A percentile compares a stretch with the other conserved stretches of the same genome.
These are phyloP conservation scores for Penicillium sp. DNA, from an alignment of 2,329 filamentous ascomycete species.

Conservation along the genomic window DNA sequence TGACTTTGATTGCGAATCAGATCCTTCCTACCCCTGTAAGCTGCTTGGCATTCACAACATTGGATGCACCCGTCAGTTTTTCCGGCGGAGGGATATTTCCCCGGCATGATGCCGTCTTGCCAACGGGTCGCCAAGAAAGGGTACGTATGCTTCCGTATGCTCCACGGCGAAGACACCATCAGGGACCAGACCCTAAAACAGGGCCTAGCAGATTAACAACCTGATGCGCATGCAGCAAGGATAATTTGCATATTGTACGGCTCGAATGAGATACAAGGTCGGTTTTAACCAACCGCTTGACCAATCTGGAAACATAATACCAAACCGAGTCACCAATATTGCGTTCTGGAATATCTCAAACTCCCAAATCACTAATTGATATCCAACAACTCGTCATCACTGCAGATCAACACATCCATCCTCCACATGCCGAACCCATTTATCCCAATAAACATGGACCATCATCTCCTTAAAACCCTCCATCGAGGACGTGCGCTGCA, in stretches of 20 bases:
- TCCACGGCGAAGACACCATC: background rate
- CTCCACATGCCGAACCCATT: background rate
- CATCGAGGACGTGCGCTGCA: background rate
- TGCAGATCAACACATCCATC: slow-evolving; percentile 3
- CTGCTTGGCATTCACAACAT: background rate
- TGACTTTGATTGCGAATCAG: background rate
- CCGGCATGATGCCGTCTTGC: background rate
- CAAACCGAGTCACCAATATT: background rate
- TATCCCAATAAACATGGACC: background rate
- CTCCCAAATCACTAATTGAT: background rate
- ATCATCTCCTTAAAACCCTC: background rate
- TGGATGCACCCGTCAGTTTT: background rate
- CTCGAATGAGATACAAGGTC: background rate
- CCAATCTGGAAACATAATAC: background rate
- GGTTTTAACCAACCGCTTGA: background rate
- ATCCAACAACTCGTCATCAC: slow-evolving; percentile 7
- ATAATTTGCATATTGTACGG: background rate
- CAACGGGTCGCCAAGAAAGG: background rate
- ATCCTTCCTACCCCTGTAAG: background rate
- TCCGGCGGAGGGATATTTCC: background rate
- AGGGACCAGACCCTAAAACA: background rate
- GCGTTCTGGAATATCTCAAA: background rate
- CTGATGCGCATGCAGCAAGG: background rate
- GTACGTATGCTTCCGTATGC: background rate
- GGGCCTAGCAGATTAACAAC: background rate